Conservation (phyloP, 2,329 filamentous ascomycete species). For the Diaporthe batatas region DNA sequence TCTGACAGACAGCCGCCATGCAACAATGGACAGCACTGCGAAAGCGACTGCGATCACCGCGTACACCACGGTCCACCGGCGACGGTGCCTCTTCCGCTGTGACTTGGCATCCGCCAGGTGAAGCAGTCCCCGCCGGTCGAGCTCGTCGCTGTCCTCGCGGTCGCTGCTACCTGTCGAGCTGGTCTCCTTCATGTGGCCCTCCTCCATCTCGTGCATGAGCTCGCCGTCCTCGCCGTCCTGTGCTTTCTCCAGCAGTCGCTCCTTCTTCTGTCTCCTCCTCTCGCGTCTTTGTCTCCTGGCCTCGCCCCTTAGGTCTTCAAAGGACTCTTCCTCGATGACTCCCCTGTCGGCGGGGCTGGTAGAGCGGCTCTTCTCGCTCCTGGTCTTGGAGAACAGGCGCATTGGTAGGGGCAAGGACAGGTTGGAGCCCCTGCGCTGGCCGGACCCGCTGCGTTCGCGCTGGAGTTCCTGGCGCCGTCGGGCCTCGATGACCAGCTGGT, state of each 20-base stretch:
- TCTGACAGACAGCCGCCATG: constrained; percentile 70
- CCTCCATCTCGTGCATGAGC: constrained; percentile 92
- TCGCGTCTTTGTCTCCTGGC: constrained; percentile 64
- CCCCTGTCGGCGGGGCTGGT: constrained; percentile 55
- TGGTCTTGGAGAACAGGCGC: constrained; percentile 56
- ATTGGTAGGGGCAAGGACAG: constrained; percentile 65
- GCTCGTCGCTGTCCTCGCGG: constrained; percentile 70
- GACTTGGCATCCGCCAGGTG: constrained; percentile 61
- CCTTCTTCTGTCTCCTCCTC: constrained; percentile 66
- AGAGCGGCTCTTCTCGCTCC: constrained; percentile 53
- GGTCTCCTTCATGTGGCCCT: constrained; percentile 78
- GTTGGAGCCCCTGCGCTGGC: constrained; percentile 51
- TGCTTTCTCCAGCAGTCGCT: constrained; percentile 65
- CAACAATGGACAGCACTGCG: constrained; percentile 66
- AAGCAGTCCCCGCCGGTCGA: constrained; percentile 67
- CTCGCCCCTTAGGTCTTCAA: constrained; percentile 63
- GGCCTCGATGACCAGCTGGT: constrained; percentile 69
- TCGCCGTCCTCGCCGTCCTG: constrained; percentile 77
- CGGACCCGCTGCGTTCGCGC: constrained; percentile 59
- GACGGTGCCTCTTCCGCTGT: constrained; percentile 65
- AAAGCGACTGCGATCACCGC: constrained; percentile 66
- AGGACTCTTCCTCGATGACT: constrained; percentile 53
- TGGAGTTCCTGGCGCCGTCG: constrained; percentile 62
- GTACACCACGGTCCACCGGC: constrained; percentile 67
- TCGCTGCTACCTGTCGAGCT: constrained; percentile 74